These are phyloP conservation scores for Clavulina sp. DNA, from an alignment of 768 basidiomycete genomes.

Conservation along the genomic window DNA sequence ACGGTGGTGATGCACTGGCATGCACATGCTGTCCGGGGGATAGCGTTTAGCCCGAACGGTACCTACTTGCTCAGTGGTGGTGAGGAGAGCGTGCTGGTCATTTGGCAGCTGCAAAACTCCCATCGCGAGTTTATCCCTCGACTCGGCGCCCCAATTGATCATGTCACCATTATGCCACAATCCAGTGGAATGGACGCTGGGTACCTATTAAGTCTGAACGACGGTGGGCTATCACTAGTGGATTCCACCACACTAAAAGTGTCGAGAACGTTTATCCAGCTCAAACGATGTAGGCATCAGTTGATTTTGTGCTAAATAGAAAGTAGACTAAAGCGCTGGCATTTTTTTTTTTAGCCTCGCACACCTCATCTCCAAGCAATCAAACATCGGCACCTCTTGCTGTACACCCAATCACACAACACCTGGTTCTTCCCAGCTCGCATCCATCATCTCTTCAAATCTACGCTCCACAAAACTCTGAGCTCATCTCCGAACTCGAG, in stretches of 20 bases:
- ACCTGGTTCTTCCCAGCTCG: slow-evolving; percentile 77
- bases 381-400: slow-evolving; percentile 39
- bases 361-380: not conserved
- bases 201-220: slow-evolving; percentile 65
- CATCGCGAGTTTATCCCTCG: slow-evolving; percentile 87
- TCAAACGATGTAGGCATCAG: slow-evolving; percentile 47
- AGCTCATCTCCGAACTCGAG: slow-evolving; percentile 72
- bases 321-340: not conserved
- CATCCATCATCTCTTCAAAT: slow-evolving; percentile 92
- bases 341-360: not conserved
- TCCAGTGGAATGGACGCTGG: slow-evolving; percentile 48
- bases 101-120: slow-evolving; percentile 85
- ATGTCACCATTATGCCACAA: slow-evolving; percentile 36
- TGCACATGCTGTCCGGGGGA: slow-evolving; percentile 74
- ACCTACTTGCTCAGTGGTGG: slow-evolving; percentile 88
- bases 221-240: slow-evolving; percentile 66
- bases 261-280: slow-evolving; percentile 50
- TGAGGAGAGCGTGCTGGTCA: slow-evolving; percentile 88
- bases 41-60: slow-evolving; percentile 79
- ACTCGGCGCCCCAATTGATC: slow-evolving; percentile 70
- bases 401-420: slow-evolving; percentile 51
- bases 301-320: slow-evolving; percentile 6
- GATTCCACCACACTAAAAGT: slow-evolving; percentile 55
- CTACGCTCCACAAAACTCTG: slow-evolving; percentile 55
- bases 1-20: slow-evolving; percentile 92